Conservation (phyloP, 768 basidiomycete species). For the Amanita pallidorosea region DNA sequence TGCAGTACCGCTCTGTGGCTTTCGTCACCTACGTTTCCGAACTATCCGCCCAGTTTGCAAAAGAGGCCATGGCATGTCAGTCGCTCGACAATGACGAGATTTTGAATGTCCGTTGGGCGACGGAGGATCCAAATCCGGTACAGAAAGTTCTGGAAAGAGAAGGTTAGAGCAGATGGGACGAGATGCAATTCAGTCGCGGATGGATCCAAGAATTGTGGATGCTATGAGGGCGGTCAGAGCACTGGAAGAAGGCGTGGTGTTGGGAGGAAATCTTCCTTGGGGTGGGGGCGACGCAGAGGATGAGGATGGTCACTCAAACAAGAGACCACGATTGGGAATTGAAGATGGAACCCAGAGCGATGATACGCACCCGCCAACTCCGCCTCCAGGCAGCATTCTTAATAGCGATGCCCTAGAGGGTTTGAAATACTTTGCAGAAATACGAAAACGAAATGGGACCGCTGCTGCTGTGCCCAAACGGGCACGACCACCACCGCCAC, state of each 20-base stretch:
- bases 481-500: slow-evolving; percentile 20
- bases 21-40: slow-evolving; percentile 94
- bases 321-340: slow-evolving; percentile 22
- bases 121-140: slow-evolving; percentile 94
- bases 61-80: slow-evolving; percentile 98
- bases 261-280: slow-evolving; percentile 26
- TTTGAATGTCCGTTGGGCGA: slow-evolving; percentile 97
- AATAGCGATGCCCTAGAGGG: slow-evolving; percentile 82
- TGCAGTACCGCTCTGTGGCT: slow-evolving; percentile 91
- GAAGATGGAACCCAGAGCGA: slow-evolving; percentile 22
- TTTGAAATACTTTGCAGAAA: slow-evolving; percentile 83
- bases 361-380: slow-evolving; percentile 7
- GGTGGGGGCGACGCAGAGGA: slow-evolving; percentile 14
- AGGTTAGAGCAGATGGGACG: slow-evolving; percentile 78
- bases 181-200: slow-evolving; percentile 72
- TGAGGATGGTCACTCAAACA: slow-evolving; percentile 21
- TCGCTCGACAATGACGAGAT: slow-evolving; percentile 96
- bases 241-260: slow-evolving; percentile 67
- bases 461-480: slow-evolving; percentile 17
- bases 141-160: slow-evolving; percentile 79
- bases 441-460: slow-evolving; percentile 57
- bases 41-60: slow-evolving; percentile 85
- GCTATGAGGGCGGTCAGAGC: slow-evolving; percentile 81
- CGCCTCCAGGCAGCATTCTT: slow-evolving; percentile 45
- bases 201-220: slow-evolving; percentile 85